Base-by-base conservation (phyloP, 306 rosid genomes). In the Bauhinia variegata region DNA sequence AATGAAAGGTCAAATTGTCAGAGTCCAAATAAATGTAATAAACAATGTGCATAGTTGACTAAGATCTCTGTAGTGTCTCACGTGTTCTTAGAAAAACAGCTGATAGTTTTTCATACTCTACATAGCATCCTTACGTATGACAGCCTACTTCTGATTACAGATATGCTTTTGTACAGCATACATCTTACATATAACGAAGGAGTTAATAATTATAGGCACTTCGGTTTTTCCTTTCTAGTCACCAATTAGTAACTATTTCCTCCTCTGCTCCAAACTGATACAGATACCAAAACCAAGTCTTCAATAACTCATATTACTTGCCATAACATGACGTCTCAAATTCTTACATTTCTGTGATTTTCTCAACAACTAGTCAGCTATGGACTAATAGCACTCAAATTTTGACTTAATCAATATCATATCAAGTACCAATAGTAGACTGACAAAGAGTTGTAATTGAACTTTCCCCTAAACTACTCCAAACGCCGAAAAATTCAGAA, bases 1-100 rank as follows among this genome's bases (percentile, higher is more conserved):
- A 63, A 58, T 62, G 12, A 62, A 18, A 51, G 49, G 54, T 50
- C 12, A 37, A 43, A 3, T 8, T 32, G 56, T 70, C 39, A 63
- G 52, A 46, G 57, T 62, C 63, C 59, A 67, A 51, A 48, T 54
- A 37, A 53, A 43, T 49, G 28, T 16, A 67, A 54, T 63, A 12
- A 61, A 47, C 48, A 39, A 43, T 37, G 54, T 19, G 33, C 4
- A 34, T 65, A 37, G 48, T 41, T 12, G 18, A 52, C 31, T 46
- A 23, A 23, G 2, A 2, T 23, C 28, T 23, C 28, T 23, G 28
- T n/a, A n/a, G 28, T 23, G 41, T 42, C 11, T 14, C 47, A 42
- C 3, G 18, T 39, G 3, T 32, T 36, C 32, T 19, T 34, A 33
- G 15, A 46, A 46, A 48, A 36, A 14, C 44, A 49, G 41, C n/a